A percentile compares a stretch with the other conserved stretches of the same genome.
These are phyloP conservation scores for Chaetomium strumarium DNA, from an alignment of 2,329 filamentous ascomycete species.

Conservation along the genomic window DNA sequence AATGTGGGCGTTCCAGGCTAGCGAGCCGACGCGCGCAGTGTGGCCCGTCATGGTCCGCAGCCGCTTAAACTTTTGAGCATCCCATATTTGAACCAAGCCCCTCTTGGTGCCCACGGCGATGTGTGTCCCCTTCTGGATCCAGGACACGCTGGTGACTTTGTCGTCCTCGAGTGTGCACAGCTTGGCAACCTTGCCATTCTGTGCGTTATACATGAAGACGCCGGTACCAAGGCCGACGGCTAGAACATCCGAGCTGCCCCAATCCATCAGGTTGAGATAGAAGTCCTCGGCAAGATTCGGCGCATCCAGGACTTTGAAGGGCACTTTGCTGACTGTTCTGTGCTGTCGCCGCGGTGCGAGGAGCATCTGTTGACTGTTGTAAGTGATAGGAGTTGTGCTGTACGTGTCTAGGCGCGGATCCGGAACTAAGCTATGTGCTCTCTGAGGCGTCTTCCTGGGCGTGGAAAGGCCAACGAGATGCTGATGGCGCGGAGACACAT, in stretches of 20 bases:
- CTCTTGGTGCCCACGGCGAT: conserved; percentile 92
- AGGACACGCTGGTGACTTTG: conserved; percentile 91
- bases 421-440: conserved; percentile 78
- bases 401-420: conserved; percentile 91
- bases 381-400: conserved; percentile 87
- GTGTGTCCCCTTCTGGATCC: conserved; percentile 97
- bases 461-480: conserved; percentile 76
- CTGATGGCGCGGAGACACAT: conserved; percentile 70
- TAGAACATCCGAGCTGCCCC: conserved; percentile 91
- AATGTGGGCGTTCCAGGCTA: conserved; percentile 98
- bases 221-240: conserved; percentile 88
- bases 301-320: conserved; percentile 95
- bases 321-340: conserved; percentile 87
- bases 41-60: conserved; percentile 96
- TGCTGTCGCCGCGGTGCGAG: conserved; percentile 85
- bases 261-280: conserved; percentile 95
- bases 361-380: conserved; percentile 88
- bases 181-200: conserved; percentile 85
- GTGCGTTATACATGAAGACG: conserved; percentile 98
- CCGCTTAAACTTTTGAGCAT: conserved; percentile 78
- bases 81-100: conserved; percentile 95
- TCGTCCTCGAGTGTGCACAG: conserved; percentile 90
- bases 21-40: conserved; percentile 81
- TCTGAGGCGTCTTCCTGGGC: conserved; percentile 82
- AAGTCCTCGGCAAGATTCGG: conserved; percentile 96